Percentiles rank a stretch among this genome's conserved stretches.
Evolutionary conservation across 2,329 filamentous ascomycete species (phyloP).

Genomic region (Davidsoniella virescens): DNA sequence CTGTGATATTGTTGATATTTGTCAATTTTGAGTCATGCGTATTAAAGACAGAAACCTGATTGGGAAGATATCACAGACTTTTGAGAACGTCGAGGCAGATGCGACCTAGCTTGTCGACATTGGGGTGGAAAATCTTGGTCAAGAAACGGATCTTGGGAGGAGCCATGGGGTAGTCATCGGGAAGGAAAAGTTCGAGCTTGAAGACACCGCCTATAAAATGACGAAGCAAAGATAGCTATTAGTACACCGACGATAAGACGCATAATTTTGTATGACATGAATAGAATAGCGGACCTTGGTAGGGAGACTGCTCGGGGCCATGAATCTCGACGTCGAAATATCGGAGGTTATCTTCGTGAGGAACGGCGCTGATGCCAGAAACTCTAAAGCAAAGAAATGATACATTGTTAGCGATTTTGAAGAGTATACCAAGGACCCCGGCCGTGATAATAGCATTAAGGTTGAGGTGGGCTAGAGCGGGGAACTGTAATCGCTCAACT

Average conservation of each 20-base stretch:
- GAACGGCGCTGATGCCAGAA: constrained; percentile 85
- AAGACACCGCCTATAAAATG: constrained; percentile 54
- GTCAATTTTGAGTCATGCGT: not conserved
- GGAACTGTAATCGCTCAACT: constrained; percentile 20
- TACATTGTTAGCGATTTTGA: constrained; percentile 12
- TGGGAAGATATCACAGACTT: constrained; percentile 40
- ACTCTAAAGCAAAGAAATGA: constrained; percentile 41
- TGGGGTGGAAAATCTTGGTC: constrained; percentile 98
- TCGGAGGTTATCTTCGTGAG: constrained; percentile 90
- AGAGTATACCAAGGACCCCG: not conserved
- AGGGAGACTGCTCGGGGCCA: constrained; percentile 80
- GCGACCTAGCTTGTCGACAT: constrained; percentile 91
- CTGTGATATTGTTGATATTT: not conserved
- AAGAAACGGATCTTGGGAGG: constrained; percentile 96
- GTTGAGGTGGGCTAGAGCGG: not conserved
- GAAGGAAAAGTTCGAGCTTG: constrained; percentile 91
- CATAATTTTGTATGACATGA: not conserved
- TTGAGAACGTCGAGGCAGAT: constrained; percentile 97
- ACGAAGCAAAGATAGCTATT: not conserved
- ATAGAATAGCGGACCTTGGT: constrained; percentile 52
- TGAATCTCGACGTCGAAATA: constrained; percentile 98
- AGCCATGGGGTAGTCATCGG: constrained; percentile 98
- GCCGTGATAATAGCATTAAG: not conserved
- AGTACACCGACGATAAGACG: no score
- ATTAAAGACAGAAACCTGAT: not conserved